Conservation (phyloP, 495 filamentous ascomycete genomes). For the Peziza echinospora region DNA sequence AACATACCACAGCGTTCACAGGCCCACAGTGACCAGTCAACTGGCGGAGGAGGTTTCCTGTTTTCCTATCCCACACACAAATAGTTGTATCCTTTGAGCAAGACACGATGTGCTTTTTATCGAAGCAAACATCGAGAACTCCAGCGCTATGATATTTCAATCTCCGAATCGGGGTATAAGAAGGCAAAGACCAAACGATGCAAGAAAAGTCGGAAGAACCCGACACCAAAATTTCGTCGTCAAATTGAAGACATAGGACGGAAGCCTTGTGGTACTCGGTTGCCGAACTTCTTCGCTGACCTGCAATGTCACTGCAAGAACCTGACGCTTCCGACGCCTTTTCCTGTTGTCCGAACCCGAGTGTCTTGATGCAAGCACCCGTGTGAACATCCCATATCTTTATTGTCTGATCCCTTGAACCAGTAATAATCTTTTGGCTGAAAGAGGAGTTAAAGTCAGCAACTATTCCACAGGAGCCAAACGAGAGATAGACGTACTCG, state of each 20-base stretch:
- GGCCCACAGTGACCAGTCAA: conserved; percentile 69
- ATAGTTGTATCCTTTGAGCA: conserved; percentile 88
- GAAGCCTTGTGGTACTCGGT: conserved; percentile 54
- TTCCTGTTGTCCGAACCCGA: conserved; percentile 29
- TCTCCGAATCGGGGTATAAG: conserved; percentile 55
- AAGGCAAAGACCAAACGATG: conserved; percentile 71
- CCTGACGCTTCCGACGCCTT: conserved; percentile 8
- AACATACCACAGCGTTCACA: conserved; percentile 88
- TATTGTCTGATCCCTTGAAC: conserved; percentile 84
- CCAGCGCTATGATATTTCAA: conserved; percentile 60
- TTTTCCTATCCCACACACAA: conserved; percentile 76
- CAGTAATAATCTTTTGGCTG: conserved; percentile 85
- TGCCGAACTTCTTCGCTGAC: conserved; percentile 7
- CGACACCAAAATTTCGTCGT: conserved; percentile 76
- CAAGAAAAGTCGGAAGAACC: conserved; percentile 81
- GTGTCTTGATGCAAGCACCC: conserved; percentile 58
- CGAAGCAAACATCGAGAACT: conserved; percentile 81
- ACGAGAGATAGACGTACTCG: conserved; percentile 37
- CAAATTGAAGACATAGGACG: conserved; percentile 86
- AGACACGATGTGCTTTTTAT: conserved; percentile 76
- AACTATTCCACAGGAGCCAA: not conserved
- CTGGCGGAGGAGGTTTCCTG: conserved; percentile 47
- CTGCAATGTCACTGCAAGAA: conserved; percentile 12
- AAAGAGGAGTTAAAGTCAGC: conserved; percentile 1
- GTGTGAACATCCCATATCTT: conserved; percentile 86